Base-by-base conservation (phyloP, 108 stramenopile genomes). In the Parietichytrium sp. region DNA sequence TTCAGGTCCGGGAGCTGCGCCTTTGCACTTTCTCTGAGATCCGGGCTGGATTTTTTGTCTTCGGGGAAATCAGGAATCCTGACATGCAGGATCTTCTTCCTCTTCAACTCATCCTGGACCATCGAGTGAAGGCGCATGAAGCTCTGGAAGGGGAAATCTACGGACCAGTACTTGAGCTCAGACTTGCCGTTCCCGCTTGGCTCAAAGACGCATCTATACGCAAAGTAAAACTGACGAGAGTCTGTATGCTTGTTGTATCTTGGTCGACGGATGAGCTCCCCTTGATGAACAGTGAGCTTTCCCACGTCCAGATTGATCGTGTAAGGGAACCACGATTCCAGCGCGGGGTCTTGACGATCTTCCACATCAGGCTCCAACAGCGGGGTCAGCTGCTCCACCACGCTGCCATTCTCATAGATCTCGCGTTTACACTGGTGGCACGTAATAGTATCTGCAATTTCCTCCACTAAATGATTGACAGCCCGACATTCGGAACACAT, bases 31-130 rank as follows among this genome's bases (percentile, higher is more conserved):
- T 72, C 61, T n/a, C 61, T 33, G 38, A 16, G 36, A n/a, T 16
- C 38, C 15, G 61, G 61, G 38, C 45, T 42, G 6, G 45, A 33
- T 16, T 72, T 42, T 0, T 13, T 38, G n/a, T n/a, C 36, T n/a
- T 72, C 61, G 20, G 61, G 61, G 33, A 72, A 42, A 45, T 72
- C 61, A n/a, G n/a, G n/a, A n/a, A n/a, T n/a, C n/a, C n/a, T n/a
- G n/a, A n/a, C n/a, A n/a, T n/a, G n/a, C n/a, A n/a, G n/a, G 8
- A 72, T 12, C 15, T 31, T 15, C 33, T 72, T 72, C 38, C 2
- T 3, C 15, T 72, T 38, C 33, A 42, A 33, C 15, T 33, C 36
- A 15, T 45, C 29, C 10, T 10, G 6, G 38, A 72, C 23, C 23
- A 33, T 45, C 13, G 23, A n/a, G 42, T 72, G 61, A 16, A 72